Evolutionary conservation across 352 stramenopile species (phyloP).

Genomic region (Thraustochytrium sp.): DNA sequence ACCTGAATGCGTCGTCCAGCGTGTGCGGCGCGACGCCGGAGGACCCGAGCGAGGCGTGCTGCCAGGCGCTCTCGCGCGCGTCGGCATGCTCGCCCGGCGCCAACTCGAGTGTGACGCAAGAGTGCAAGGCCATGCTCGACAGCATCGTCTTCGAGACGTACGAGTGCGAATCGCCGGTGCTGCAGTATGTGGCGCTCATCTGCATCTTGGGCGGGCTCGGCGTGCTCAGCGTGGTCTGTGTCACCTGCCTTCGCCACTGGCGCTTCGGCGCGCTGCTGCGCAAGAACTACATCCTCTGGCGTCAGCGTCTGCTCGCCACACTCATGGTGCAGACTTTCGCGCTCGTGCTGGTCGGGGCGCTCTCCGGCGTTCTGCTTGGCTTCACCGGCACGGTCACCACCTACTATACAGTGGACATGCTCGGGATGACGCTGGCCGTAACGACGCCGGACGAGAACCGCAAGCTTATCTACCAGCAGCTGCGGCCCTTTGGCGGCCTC

Average conservation of each 20-base stretch:
- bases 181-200: background rate
- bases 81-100: background rate
- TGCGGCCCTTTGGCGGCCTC: slow-evolving; percentile 35
- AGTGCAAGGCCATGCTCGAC: slow-evolving; percentile 15
- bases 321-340: background rate
- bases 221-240: background rate
- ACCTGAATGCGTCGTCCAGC: background rate
- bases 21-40: background rate
- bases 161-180: background rate
- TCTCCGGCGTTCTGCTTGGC: background rate
- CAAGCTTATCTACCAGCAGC: slow-evolving; percentile 30
- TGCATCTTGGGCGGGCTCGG: background rate
- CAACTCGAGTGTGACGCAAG: background rate
- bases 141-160: background rate
- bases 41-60: background rate
- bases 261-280: background rate
- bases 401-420: background rate
- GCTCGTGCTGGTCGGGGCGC: background rate
- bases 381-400: background rate
- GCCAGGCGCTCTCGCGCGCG: background rate
- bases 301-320: background rate
- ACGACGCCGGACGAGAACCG: background rate
- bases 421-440: background rate
- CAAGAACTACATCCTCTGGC: slow-evolving; percentile 22
- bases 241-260: background rate